Percentiles rank a stretch among this genome's conserved stretches.
Evolutionary conservation across 2,329 filamentous ascomycete genomes (phyloP).

Genomic region (Pseudogymnoascus sp.): DNA sequence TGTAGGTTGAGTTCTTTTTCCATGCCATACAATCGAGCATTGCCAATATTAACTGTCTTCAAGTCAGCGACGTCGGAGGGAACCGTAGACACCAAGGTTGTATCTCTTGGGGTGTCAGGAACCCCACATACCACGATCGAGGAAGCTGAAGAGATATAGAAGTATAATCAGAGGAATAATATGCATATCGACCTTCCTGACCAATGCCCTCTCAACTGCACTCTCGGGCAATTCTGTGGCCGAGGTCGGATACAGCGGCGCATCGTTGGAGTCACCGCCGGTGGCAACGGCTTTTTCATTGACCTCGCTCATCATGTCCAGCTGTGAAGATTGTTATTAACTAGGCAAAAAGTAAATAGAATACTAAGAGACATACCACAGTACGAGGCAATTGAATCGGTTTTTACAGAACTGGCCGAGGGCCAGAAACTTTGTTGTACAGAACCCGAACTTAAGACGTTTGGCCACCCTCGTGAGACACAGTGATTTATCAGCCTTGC

Average conservation of each 20-base stretch:
- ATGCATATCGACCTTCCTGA: conserved; percentile 51
- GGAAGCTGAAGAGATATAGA: conserved; percentile 66
- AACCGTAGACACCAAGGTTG: conserved; percentile 6
- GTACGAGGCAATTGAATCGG: not conserved
- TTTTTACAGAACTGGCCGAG: not conserved
- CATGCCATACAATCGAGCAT: conserved; percentile 49
- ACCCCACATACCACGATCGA: conserved; percentile 53
- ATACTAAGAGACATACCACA: not conserved
- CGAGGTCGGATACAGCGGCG: not conserved
- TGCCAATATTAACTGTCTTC: conserved; percentile 49
- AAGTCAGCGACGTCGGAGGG: conserved; percentile 19
- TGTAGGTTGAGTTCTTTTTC: conserved; percentile 47
- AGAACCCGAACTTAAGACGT: not conserved
- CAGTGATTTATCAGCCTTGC: conserved; percentile 4
- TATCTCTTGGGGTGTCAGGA: conserved; percentile 24
- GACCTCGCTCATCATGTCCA: conserved; percentile 4
- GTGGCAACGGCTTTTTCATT: not conserved
- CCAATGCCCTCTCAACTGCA: conserved; percentile 1
- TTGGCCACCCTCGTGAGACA: not conserved
- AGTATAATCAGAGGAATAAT: conserved; percentile 61
- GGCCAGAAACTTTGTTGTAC: not conserved
- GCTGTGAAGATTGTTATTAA: not conserved
- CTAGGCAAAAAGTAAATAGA: too few relatives aligned
- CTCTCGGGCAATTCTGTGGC: not conserved
- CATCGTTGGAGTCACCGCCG: not conserved